Base-by-base conservation (phyloP, 345 rosid genomes). In the Populus simonii region DNA sequence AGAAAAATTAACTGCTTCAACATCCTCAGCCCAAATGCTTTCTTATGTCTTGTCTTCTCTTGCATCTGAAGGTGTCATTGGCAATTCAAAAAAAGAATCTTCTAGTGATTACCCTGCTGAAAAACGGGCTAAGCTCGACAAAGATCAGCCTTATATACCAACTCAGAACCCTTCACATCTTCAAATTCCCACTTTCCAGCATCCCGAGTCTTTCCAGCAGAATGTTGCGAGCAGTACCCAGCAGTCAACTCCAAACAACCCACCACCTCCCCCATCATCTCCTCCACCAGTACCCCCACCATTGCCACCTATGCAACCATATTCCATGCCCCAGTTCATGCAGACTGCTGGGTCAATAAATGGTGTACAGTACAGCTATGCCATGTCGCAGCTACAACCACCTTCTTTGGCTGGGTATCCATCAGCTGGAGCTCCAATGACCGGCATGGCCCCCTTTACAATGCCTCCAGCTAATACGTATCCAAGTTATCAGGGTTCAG, bases 21-120 rank as follows among this genome's bases (percentile, higher is more conserved):
- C 98, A 38, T 96, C 97, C 68, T 93, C 99, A 1, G 97, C 90
- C 1, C 89, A 93, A 78, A 90, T 96, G 99, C 97, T 96, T 73
- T 92, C 99, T 16, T 86, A 80, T n/a, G 99, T 93, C 66, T 92
- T 96, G 63, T 92, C 98, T 33, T 92, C 99, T 67, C 89, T 96
- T 36, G 97, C 95, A 70, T 92, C 99, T 17, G 97, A 94, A 83
- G 95, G 91, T 35, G 87, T 89, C 84, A 89, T 90, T 3, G 85
- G 86, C 53, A 86, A 89, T 80, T 76, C 88, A 33, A 70, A 69
- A 49, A 88, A 87, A 69, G 93, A 88, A 77, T 71, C 92, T 27
- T 79, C 90, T 6, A 71, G 66, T 1, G 92, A 91, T 76, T 82
- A 76, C 70, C 88, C 86, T n/a, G 74, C 89, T 0, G 97, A 91